Evolutionary conservation across 2,329 filamentous ascomycete species (phyloP), one percentile per base, ranked within the genome.

Genomic region (Juglanconis oblonga): DNA sequence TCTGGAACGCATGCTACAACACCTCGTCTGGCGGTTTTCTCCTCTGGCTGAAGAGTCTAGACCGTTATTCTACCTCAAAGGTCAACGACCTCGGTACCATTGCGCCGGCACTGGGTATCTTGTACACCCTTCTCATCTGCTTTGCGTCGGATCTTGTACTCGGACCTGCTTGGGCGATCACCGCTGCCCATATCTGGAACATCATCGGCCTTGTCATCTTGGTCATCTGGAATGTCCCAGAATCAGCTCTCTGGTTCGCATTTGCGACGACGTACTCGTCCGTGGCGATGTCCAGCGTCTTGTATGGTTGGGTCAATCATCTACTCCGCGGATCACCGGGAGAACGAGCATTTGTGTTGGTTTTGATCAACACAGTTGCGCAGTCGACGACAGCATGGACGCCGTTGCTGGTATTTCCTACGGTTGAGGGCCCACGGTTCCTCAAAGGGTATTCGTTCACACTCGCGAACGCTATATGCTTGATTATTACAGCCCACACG

Each of bases 371-470:
- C 52, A 73, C 76, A 0, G 70, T 85, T n/a, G 74, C 81, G 0
- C 81, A 83, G 66, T 83, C 77, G 0, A 81, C 80, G 0, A 85
- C 80, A 0, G 81, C 79, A 0, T 86, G 82, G 82, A 84, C 80
- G 3, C 79, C 77, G 3, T 65, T 85, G 2, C 66, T 86, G 11
- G 76, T 79, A 0, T 86, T 83, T 64, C 73, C 71, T 0, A 80
- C 77, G 0, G 72, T 76, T 3, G 77, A 81, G 59, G 73, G 72
- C 0, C 78, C 78, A 1, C 64, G 72, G 2, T 81, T 73, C 53
- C 70, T 71, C 0, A 80, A 79, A 58, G 78, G 78, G 1, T 79
- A 74, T 44, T 67, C 72, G 0, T 77, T 76, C 53, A 66, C 69
- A 2, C 52, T 78, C 2, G 71, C 69, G 1, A 54, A 51, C 24